Evolutionary conservation across 495 filamentous ascomycete species (phyloP), one percentile per base, ranked within the genome.

Genomic region (Penicillium pancosmium): DNA sequence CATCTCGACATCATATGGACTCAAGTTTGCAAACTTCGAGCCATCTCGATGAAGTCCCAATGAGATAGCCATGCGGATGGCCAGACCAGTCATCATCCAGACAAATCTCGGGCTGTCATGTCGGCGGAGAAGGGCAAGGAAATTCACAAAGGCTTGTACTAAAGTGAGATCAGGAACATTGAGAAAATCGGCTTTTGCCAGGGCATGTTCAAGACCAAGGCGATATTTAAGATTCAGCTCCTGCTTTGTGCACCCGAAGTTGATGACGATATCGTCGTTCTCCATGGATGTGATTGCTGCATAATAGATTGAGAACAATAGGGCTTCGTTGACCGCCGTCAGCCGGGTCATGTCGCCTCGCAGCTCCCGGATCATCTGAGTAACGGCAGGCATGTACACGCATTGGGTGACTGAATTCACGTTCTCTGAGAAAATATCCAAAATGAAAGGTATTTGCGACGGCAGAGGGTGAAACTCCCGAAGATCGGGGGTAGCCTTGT

Each of bases 1-100:
- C 40, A 92, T 79, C 47, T 92, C 88, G 5, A 84, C 83, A 59
- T 91, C 90, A 6, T 89, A 77, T 1, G 89, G 81, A 78, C 74
- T 18, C 67, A 80, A 18, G 40, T 66, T 25, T 78, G 81, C 55
- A 86, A 90, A 54, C 34, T 77, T 80, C 34, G 88, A 77, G 0
- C 84, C 83, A 62, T 93, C 90, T 1, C 89, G 82, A 62, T 96
- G 91, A 18, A 96, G 76, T 2, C 91, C 91, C 12, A 93, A 71
- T 3, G 86, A 84, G 54, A 91, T 86, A 3, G 84, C 88, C 65
- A 94, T 89, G n/a, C 92, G 80, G 23, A 92, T 81, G 3, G 82
- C 80, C 7, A 93, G 74, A 2, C 84, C 86, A 2, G 83, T 86
- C 80, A 85, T 80, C 80, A 81, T 83, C 78, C 80, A 82, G 9